These are phyloP conservation scores for Hansenula sp. DNA, from an alignment of 1,139 yeast species.

Conservation along the genomic window DNA sequence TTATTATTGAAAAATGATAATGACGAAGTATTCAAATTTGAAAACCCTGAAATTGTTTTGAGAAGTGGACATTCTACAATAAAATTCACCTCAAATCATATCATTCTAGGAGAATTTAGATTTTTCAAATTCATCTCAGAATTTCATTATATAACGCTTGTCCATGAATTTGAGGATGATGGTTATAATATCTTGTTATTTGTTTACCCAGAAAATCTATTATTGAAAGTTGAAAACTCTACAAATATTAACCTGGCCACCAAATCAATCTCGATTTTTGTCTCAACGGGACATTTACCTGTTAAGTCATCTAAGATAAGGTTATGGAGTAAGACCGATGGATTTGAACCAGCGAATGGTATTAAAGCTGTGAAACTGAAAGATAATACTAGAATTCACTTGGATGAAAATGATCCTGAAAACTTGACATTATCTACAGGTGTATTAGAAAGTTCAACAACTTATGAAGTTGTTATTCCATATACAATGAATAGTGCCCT, in stretches of 20 bases:
- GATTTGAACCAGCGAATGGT: slow-evolving; percentile 7
- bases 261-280: slow-evolving; percentile 21
- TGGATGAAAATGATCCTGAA: background rate
- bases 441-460: slow-evolving; percentile 4
- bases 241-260: slow-evolving; percentile 16
- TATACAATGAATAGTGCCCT: slow-evolving; percentile 10
- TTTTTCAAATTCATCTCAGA: slow-evolving; percentile 19
- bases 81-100: slow-evolving; percentile 5
- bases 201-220: slow-evolving; percentile 13
- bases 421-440: background rate
- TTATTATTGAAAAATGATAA: slow-evolving; percentile 7
- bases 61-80: slow-evolving; percentile 3
- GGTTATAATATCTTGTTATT: slow-evolving; percentile 5
- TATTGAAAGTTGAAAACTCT: slow-evolving; percentile 15
- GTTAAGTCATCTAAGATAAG: slow-evolving; percentile 8
- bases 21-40: slow-evolving; percentile 11
- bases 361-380: slow-evolving; percentile 2
- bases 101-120: slow-evolving; percentile 23
- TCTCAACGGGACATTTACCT: slow-evolving; percentile 10
- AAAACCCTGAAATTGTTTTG: background rate
- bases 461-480: slow-evolving; percentile 22
- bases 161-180: slow-evolving; percentile 17
- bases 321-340: slow-evolving; percentile 1
- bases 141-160: slow-evolving; percentile 20
- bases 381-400: background rate